phyloP scores from a whole-genome alignment of 164 flowering plant genomes.

The Berberis vulgaris region DNA sequence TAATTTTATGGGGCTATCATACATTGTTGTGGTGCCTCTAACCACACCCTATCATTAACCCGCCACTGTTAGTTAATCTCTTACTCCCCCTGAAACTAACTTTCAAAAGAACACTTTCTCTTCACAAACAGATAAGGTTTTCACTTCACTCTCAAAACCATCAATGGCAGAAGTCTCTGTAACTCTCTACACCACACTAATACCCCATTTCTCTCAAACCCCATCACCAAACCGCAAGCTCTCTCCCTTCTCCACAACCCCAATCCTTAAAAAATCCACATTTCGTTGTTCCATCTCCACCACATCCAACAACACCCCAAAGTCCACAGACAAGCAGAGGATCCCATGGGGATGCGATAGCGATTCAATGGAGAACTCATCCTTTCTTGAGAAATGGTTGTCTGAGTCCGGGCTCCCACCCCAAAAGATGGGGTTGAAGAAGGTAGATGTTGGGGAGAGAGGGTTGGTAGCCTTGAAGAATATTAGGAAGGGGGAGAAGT shows the following conservation, averaged over 20 bases:
- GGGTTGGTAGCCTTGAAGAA: conserved; percentile 84
- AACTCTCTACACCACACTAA: conserved; percentile 11
- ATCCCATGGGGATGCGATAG: conserved; percentile 87
- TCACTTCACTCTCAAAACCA: conserved; percentile 5
- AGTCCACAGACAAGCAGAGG: too few species aligned
- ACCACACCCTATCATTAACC: background rate
- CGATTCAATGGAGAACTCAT: conserved; percentile 78
- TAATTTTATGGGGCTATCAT: too few species aligned
- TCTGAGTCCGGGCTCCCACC: conserved; percentile 63
- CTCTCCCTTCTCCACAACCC: background rate
- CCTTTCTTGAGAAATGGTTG: conserved; percentile 67
- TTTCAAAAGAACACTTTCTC: background rate
- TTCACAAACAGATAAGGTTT: conserved; percentile 20
- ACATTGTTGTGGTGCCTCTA: too few species aligned
- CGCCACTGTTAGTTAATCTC: background rate
- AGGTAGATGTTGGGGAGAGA: conserved; percentile 81
- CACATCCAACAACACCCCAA: conserved; percentile 10
- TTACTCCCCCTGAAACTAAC: background rate
- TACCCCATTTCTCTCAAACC: conserved; percentile 26
- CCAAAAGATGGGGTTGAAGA: conserved; percentile 75
- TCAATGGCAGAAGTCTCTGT: conserved; percentile 57
- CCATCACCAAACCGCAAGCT: conserved; percentile 13
- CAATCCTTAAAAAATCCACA: conserved; percentile 2
- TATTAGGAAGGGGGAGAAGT: conserved; percentile 80
- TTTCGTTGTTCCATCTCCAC: conserved; percentile 47